Conservation (phyloP, 2,329 filamentous ascomycete species). For the Ascochyta fabae region DNA sequence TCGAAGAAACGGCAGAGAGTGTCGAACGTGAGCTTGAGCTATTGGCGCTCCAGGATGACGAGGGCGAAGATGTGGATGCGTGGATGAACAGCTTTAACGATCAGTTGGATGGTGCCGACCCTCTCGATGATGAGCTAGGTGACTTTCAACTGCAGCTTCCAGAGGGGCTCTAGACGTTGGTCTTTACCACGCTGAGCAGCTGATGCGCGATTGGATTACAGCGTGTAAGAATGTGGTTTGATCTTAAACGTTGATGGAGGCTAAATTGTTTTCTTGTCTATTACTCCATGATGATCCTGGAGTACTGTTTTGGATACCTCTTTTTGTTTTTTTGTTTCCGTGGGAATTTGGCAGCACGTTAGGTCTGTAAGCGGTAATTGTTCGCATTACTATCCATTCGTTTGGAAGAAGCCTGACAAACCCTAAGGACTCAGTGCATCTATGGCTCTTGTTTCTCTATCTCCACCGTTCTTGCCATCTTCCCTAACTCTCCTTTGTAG, state of each 20-base stretch:
- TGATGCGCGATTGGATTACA: neutral
- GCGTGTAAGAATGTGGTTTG: neutral
- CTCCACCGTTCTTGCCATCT: too few relatives aligned
- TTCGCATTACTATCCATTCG: slow-evolving; percentile 11
- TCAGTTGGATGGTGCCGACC: slow-evolving; percentile 33
- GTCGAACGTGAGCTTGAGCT: slow-evolving; percentile 43
- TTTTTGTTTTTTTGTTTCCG: neutral
- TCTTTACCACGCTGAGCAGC: neutral
- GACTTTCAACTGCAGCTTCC: slow-evolving; percentile 44
- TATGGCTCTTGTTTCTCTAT: too few relatives aligned
- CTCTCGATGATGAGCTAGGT: slow-evolving; percentile 38
- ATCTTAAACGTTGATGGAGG: neutral
- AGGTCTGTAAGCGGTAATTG: slow-evolving; percentile 5
- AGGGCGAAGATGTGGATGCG: slow-evolving; percentile 39
- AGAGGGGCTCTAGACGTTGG: slow-evolving; percentile 32
- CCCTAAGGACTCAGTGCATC: too few relatives aligned
- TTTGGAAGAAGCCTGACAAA: neutral
- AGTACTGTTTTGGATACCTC: slow-evolving; percentile 17
- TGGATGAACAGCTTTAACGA: slow-evolving; percentile 42
- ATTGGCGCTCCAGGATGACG: slow-evolving; percentile 33
- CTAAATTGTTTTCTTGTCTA: slow-evolving; percentile 11
- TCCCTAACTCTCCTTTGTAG: too few relatives aligned
- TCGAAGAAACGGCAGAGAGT: slow-evolving; percentile 44
- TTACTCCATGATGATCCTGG: slow-evolving; percentile 12
- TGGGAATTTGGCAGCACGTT: neutral